A percentile compares a stretch with the other conserved stretches of the same genome.
Conservation (phyloP, 2,329 filamentous ascomycete genomes). For the Sporothrix dimorphospora region DNA sequence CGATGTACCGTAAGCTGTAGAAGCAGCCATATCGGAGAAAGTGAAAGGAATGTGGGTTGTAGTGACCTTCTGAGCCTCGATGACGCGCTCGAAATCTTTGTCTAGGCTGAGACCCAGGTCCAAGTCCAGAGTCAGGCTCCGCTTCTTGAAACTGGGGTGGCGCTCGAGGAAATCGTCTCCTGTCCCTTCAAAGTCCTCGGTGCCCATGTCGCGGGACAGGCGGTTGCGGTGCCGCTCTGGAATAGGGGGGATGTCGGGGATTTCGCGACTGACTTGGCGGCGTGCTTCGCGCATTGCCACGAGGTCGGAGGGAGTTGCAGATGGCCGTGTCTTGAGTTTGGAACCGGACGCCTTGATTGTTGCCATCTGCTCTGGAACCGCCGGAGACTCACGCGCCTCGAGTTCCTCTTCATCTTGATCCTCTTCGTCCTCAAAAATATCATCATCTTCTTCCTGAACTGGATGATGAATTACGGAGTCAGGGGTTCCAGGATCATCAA, state of each 20-base stretch:
- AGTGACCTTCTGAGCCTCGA: conserved; percentile 94
- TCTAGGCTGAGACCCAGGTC: conserved; percentile 86
- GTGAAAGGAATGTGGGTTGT: conserved; percentile 45
- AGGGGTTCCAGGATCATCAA: conserved; percentile 71
- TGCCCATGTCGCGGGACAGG: conserved; percentile 53
- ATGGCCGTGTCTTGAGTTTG: conserved; percentile 85
- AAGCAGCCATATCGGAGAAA: conserved; percentile 25
- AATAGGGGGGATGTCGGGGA: conserved; percentile 62
- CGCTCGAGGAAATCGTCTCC: conserved; percentile 57
- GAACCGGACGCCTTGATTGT: conserved; percentile 89
- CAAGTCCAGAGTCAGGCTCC: conserved; percentile 80
- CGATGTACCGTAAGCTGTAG: conserved; percentile 34
- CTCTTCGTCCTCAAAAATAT: conserved; percentile 28
- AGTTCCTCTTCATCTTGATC: conserved; percentile 21
- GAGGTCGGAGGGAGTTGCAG: conserved; percentile 82
- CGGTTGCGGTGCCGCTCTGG: conserved; percentile 63
- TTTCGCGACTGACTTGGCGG: conserved; percentile 79
- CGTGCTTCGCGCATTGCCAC: conserved; percentile 83
- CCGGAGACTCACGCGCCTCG: conserved; percentile 54
- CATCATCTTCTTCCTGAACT: conserved; percentile 43
- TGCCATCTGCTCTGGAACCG: conserved; percentile 78
- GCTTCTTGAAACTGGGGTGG: conserved; percentile 75
- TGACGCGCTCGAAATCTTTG: conserved; percentile 90
- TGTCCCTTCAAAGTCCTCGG: conserved; percentile 40
- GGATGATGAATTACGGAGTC: conserved; percentile 88